Evolutionary conservation across 129 eudicot species (phyloP), one percentile per base, ranked within the genome.

Genomic region (Flaveria sonorensis): DNA sequence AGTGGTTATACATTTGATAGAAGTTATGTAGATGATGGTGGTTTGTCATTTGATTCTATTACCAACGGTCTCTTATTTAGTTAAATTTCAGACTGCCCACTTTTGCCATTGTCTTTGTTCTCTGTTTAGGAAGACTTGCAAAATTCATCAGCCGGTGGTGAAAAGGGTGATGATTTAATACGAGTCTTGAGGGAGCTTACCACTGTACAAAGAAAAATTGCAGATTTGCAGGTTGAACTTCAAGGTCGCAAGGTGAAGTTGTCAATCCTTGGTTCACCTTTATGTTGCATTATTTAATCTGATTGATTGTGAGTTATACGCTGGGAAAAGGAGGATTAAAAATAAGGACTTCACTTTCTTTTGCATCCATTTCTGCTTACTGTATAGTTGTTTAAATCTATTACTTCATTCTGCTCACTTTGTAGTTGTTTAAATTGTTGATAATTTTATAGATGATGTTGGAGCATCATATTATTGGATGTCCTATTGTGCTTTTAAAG

Each of bases 171-270:
- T 71, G 93, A 91, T 66, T 87, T 94, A 88, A 74, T 94, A 69
- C 86, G 92, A 79, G 90, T 91, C 57, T 79, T 94, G 65, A 89
- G 96, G 81, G 98, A 91, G 47, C 90, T 94, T 66, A 91, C 97
- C 39, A 83, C 88, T 11, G 97, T 94, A 12, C 98, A 94, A 81
- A 83, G 98, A 75, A 94, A 91, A 76, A 85, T 94, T 13, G 98
- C 96, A 63, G 96, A 89, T 84, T 82, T 94, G 82, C 89, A 94
- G 79, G 98, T 94, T 42, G 98, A 94, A 71, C 90, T 94, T 85
- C 98, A 92, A 80, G 98, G 98, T 62, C 86, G 98, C 69, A 91
- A 91, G 97, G 98, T 94, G 68, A 84, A 13, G 11, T 77, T 19
- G 2, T 26, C 75, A 79, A 10, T 7, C n/a, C 23, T 36, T 48